Evolutionary conservation across 2,329 filamentous ascomycete genomes (phyloP), one percentile per base, ranked within the genome.

Genomic region (Hypoxylon sp.): DNA sequence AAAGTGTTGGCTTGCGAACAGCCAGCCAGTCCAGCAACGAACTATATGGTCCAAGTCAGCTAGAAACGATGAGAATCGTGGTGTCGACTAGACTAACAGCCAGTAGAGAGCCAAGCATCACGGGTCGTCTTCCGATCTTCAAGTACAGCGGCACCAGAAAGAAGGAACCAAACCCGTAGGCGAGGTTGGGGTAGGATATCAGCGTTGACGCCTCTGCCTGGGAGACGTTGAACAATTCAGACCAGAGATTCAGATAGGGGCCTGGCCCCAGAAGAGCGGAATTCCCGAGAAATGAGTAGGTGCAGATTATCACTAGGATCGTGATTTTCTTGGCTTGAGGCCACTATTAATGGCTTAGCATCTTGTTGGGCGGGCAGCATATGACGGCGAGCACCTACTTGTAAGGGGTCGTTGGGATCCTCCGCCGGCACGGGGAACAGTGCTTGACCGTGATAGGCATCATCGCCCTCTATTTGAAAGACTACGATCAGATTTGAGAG

Each of bases 351-450:
- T 10, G 4, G 9, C 4, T 59, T 37, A 51, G 29, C 29, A 9
- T 46, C 10, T 42, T 17, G 31, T 33, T 7, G 35, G 8, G 7
- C 26, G 1, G 20, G 9, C 6, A 18, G 24, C 6, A 26, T 8
- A 4, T n/a, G 13, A 15, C 18, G n/a, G 9, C 21, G 17, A 17
- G 53, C 65, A 43, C 56, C 11, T 71, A 79, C 77, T 68, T 80
- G 80, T 8, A 86, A 74, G 6, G 84, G 84, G 67, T 87, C 83
- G 57, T 87, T 87, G 1, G 84, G 84, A 63, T 86, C 83, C 51
- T 84, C 79, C 1, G 83, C 81, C 1, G 84, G 84, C 0, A 86
- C 83, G 1, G 84, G 84, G 63, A 81, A 87, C 3, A 87, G 75
- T 2, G 84, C 84, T 68, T 86, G 83, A 18, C 84, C 84, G 56